Evolutionary conservation across 192 early-diverging fungal species (phyloP).

Genomic region (Helicostylum pulchrum): DNA sequence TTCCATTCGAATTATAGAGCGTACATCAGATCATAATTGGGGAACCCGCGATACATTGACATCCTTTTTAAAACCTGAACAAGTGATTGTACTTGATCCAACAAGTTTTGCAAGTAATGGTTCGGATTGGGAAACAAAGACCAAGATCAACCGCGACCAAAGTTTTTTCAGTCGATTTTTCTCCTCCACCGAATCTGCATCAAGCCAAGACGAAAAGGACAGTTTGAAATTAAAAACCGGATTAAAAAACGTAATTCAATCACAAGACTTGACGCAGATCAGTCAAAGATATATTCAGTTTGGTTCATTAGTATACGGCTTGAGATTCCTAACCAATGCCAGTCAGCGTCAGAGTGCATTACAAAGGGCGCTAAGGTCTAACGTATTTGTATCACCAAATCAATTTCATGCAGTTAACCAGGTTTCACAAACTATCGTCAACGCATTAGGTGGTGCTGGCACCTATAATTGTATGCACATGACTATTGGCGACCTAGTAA

Average conservation of each 20-base stretch:
- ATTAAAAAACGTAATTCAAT: slow-evolving; percentile 2
- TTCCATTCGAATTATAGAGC: slow-evolving; percentile 20
- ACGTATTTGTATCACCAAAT: slow-evolving; percentile 15
- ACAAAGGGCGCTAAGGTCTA: slow-evolving; percentile 3
- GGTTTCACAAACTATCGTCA: slow-evolving; percentile 9
- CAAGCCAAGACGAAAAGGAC: background rate
- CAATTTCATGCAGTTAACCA: slow-evolving; percentile 3
- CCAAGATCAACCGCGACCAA: background rate
- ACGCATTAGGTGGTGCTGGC: slow-evolving; percentile 20
- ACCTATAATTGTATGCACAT: slow-evolving; percentile 15
- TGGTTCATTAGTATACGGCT: slow-evolving; percentile 20
- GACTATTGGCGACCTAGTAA: slow-evolving; percentile 12
- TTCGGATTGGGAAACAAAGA: slow-evolving; percentile 12
- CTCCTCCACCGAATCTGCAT: background rate
- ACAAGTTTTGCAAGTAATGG: slow-evolving; percentile 22
- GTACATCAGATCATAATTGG: slow-evolving; percentile 9
- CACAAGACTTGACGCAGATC: slow-evolving; percentile 1
- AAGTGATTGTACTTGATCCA: slow-evolving; percentile 22
- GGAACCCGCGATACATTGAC: slow-evolving; percentile 10
- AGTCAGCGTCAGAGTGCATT: slow-evolving; percentile 9
- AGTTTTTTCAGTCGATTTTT: background rate
- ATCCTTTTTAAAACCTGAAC: background rate
- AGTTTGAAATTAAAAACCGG: background rate
- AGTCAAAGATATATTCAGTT: slow-evolving; percentile 24
- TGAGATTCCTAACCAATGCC: slow-evolving; percentile 13